A percentile compares a stretch with the other conserved stretches of the same genome.
phyloP scores from a whole-genome alignment of 257 asterid species.

The Rehmannia glutinosa region DNA sequence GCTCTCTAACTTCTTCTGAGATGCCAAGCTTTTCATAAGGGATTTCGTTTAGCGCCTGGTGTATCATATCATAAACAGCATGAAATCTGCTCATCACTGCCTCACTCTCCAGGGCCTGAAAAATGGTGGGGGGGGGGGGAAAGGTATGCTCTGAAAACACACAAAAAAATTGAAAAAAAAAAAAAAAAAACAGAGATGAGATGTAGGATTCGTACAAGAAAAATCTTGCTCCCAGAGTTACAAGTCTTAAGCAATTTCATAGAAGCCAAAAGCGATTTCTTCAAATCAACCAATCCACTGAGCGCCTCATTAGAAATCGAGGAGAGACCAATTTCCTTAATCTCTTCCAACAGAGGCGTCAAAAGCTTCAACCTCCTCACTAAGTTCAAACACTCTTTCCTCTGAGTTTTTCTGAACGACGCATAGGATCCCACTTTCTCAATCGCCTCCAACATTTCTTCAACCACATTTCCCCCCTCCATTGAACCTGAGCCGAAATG shows the following conservation, averaged over 20 bases:
- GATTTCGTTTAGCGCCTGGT: slow-evolving; percentile 33
- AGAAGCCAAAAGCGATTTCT: slow-evolving; percentile 39
- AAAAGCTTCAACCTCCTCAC: slow-evolving; percentile 56
- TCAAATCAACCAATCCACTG: slow-evolving; percentile 19
- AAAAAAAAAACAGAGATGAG: neutral
- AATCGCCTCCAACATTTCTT: slow-evolving; percentile 40
- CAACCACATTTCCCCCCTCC: slow-evolving; percentile 20
- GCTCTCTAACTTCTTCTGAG: slow-evolving; percentile 63
- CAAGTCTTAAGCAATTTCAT: slow-evolving; percentile 48
- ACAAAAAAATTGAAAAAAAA: neutral
- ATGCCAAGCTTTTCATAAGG: slow-evolving; percentile 46
- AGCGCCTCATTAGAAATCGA: slow-evolving; percentile 7
- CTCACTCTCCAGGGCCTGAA: slow-evolving; percentile 55
- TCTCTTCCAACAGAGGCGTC: slow-evolving; percentile 51
- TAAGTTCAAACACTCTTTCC: slow-evolving; percentile 39
- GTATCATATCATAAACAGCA: slow-evolving; percentile 38
- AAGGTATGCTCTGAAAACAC: neutral
- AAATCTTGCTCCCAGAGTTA: slow-evolving; percentile 51
- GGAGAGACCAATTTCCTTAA: slow-evolving; percentile 24
- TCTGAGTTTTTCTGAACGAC: slow-evolving; percentile 48
- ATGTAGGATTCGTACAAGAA: slow-evolving; percentile 32
- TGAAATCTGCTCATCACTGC: slow-evolving; percentile 45
- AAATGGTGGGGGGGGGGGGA: too few species aligned
- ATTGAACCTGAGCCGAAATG: too few species aligned
- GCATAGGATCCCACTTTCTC: slow-evolving; percentile 35